Percentiles rank a stretch among this genome's conserved stretches.
Conservation (phyloP, 495 filamentous ascomycete species). For the Penicillium bovifimosum region DNA sequence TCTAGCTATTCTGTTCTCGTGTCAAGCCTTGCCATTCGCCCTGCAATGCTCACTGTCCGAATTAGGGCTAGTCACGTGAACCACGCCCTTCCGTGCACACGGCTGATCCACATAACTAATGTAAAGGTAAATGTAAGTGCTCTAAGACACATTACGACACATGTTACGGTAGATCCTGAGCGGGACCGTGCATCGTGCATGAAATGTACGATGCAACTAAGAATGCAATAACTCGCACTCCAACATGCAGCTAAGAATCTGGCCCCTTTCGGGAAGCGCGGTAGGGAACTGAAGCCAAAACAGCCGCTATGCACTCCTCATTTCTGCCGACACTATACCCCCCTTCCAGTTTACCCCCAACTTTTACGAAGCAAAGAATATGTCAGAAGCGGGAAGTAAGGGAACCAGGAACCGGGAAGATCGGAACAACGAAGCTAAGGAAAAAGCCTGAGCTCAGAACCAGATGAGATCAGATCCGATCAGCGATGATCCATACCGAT, state of each 20-base stretch:
- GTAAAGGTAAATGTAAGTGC: background rate
- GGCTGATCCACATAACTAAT: too few species aligned
- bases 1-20: too few species aligned
- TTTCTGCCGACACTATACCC: too few species aligned
- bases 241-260: constrained; percentile 5
- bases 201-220: background rate
- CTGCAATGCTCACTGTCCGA: too few species aligned
- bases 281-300: background rate
- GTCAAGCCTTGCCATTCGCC: too few species aligned
- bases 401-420: background rate
- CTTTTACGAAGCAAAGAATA: too few species aligned
- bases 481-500: background rate
- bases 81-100: too few species aligned
- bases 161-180: background rate
- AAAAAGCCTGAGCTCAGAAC: background rate
- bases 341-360: background rate
- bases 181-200: background rate
- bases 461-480: background rate
- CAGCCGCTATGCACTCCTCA: background rate
- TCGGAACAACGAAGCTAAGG: background rate
- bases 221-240: background rate
- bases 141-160: background rate
- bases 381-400: background rate
- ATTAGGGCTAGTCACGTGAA: constrained; percentile 12
- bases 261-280: background rate